Evolutionary conservation across 2,329 filamentous ascomycete species (phyloP).

Genomic region (Trichoderma endophyticum): DNA sequence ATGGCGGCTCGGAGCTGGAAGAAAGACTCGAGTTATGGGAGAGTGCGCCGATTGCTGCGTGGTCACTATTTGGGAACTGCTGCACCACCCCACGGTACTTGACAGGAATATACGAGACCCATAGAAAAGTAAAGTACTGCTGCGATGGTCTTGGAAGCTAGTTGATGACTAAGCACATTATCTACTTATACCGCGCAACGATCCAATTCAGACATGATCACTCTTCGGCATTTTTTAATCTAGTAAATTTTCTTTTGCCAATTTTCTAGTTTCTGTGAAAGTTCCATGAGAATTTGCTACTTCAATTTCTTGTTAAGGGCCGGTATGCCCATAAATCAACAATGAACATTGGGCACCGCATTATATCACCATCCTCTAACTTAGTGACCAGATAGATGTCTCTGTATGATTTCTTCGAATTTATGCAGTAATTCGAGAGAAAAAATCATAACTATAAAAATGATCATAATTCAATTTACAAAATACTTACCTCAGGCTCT

Average conservation of each 20-base stretch:
- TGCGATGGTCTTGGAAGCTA: neutral
- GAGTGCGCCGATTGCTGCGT: constrained; percentile 21
- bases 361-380: neutral
- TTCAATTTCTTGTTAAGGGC: neutral
- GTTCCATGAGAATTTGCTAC: neutral
- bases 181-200: neutral
- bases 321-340: neutral
- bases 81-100: neutral
- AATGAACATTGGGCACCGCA: neutral
- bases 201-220: neutral
- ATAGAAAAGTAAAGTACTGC: neutral
- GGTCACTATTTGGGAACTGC: constrained; percentile 21
- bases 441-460: neutral
- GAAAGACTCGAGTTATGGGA: neutral
- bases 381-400: neutral
- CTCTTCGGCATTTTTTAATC: neutral
- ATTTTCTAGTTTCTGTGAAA: neutral
- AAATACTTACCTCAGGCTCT: neutral
- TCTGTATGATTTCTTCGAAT: neutral
- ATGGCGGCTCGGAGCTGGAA: constrained; percentile 42
- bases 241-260: neutral
- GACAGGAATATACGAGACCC: neutral
- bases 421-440: neutral
- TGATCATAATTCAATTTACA: neutral
- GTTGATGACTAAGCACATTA: neutral